A percentile compares a stretch with the other conserved stretches of the same genome.
These are phyloP conservation scores for Trypanosoma platydactyli DNA, from an alignment of 208 protist species.

Conservation along the genomic window DNA sequence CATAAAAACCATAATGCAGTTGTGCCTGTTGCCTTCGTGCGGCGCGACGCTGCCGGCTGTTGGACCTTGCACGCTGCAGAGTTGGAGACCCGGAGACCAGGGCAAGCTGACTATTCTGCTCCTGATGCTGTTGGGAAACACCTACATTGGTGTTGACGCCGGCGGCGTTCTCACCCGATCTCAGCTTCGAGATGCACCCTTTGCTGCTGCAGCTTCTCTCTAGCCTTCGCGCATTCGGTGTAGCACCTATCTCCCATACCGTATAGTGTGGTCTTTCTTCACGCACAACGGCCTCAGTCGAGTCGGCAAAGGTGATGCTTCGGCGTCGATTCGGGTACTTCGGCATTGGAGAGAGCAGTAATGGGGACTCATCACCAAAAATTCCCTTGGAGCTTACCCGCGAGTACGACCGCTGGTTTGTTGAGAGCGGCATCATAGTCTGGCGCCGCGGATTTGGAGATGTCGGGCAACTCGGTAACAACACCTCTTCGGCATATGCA, in stretches of 20 bases:
- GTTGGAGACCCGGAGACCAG: constrained; percentile 33
- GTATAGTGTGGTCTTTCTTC: constrained; percentile 84
- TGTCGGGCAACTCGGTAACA: constrained; percentile 29
- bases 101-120: not conserved
- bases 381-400: constrained; percentile 55
- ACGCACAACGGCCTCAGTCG: constrained; percentile 30
- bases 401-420: constrained; percentile 87
- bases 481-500: constrained; percentile 7
- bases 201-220: constrained; percentile 4
- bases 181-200: not conserved
- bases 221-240: constrained; percentile 12
- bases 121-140: not conserved
- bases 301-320: constrained; percentile 84
- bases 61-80: constrained; percentile 51
- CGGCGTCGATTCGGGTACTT: constrained; percentile 69
- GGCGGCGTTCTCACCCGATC: constrained; percentile 9
- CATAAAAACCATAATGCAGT: constrained; percentile 86
- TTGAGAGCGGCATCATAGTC: constrained; percentile 54
- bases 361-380: constrained; percentile 57
- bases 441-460: constrained; percentile 75
- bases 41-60: constrained; percentile 77
- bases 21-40: constrained; percentile 72
- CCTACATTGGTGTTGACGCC: not conserved
- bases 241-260: constrained; percentile 29
- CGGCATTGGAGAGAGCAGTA: constrained; percentile 77